Percentiles rank a stretch among this genome's conserved stretches.
phyloP scores from a whole-genome alignment of 1,139 yeast genomes.

The Candida freyschussii region DNA sequence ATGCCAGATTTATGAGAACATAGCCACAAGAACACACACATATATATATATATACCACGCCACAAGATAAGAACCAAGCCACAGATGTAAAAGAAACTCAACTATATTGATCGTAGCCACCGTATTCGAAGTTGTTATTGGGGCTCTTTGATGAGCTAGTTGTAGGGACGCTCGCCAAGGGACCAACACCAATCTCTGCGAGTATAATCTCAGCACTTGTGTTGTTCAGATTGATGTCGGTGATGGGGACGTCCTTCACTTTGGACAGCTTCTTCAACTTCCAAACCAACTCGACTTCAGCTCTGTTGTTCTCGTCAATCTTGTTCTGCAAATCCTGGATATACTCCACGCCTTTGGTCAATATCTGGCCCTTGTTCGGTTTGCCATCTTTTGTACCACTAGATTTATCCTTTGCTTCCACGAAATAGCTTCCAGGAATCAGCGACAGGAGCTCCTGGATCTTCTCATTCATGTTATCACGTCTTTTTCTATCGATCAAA shows the following conservation, averaged over 20 bases:
- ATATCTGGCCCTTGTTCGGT: slow-evolving; percentile 89
- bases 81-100: slow-evolving; percentile 5
- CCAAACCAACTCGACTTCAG: slow-evolving; percentile 69
- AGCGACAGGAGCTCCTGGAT: slow-evolving; percentile 74
- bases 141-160: slow-evolving; percentile 16
- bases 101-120: slow-evolving; percentile 34
- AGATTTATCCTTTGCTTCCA: slow-evolving; percentile 38
- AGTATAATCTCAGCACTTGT: slow-evolving; percentile 81
- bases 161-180: slow-evolving; percentile 43
- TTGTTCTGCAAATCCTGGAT: slow-evolving; percentile 66
- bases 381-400: slow-evolving; percentile 81
- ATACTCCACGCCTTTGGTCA: slow-evolving; percentile 81
- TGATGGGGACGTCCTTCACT: slow-evolving; percentile 33
- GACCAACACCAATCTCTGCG: slow-evolving; percentile 79
- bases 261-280: slow-evolving; percentile 51
- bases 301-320: slow-evolving; percentile 73
- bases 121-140: slow-evolving; percentile 31
- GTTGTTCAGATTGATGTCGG: slow-evolving; percentile 46
- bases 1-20: slow-evolving; percentile 79
- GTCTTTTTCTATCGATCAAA: slow-evolving; percentile 54
- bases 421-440: slow-evolving; percentile 61
- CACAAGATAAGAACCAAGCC: not conserved
- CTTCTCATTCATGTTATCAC: slow-evolving; percentile 86
- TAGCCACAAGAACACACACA: too few relatives aligned
- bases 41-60: slow-evolving; percentile 1